Evolutionary conservation across 1,284 basidiomycete genomes (phyloP).

Genomic region (Inonotus obliquus): DNA sequence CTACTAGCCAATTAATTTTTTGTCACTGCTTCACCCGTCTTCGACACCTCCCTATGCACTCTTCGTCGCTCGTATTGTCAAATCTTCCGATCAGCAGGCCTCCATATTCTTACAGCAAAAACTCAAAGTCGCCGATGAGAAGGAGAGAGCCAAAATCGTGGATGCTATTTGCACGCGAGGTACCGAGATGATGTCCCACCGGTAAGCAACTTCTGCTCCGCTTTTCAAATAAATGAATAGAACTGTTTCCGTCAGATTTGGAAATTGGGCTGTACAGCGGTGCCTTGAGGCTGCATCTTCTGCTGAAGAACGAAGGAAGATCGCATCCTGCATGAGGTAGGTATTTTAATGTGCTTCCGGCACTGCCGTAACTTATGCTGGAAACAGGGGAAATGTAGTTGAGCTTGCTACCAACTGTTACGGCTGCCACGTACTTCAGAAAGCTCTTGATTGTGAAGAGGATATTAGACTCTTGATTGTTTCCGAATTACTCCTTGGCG

Average conservation of each 20-base stretch:
- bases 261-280: slow-evolving; percentile 82
- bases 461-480: slow-evolving; percentile 76
- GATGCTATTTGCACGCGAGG: slow-evolving; percentile 77
- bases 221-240: background rate
- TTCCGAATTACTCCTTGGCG: slow-evolving; percentile 71
- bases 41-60: slow-evolving; percentile 75
- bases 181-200: slow-evolving; percentile 85
- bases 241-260: slow-evolving; percentile 47
- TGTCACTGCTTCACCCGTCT: slow-evolving; percentile 75
- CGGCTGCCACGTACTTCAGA: slow-evolving; percentile 81
- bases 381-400: slow-evolving; percentile 66
- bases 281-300: slow-evolving; percentile 73
- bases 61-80: slow-evolving; percentile 78
- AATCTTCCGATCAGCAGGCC: slow-evolving; percentile 80
- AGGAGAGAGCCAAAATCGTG: slow-evolving; percentile 73
- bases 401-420: slow-evolving; percentile 83
- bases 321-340: slow-evolving; percentile 76
- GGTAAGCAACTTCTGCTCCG: slow-evolving; percentile 37
- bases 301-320: slow-evolving; percentile 67
- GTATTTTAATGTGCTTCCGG: slow-evolving; percentile 17
- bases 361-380: background rate
- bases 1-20: slow-evolving; percentile 76
- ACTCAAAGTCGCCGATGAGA: slow-evolving; percentile 74
- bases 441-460: slow-evolving; percentile 84
- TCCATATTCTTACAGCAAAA: slow-evolving; percentile 86